A percentile compares a stretch with the other conserved stretches of the same genome.
These are phyloP conservation scores for Auricularia sp. DNA, from an alignment of 768 basidiomycete genomes.

Conservation along the genomic window DNA sequence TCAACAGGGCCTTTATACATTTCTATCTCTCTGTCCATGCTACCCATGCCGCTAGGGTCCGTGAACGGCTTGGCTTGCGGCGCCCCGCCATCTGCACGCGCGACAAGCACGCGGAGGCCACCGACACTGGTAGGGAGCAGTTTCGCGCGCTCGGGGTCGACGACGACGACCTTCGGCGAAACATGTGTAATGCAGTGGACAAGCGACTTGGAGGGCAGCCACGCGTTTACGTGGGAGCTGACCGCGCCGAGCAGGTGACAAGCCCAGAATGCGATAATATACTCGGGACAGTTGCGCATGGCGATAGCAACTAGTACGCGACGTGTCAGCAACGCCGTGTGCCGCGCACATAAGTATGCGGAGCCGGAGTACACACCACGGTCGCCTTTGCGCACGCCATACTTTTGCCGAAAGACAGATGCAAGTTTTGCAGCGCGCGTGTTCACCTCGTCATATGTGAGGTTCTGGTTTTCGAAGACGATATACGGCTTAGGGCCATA, in stretches of 20 bases:
- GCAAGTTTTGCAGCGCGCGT: constrained; percentile 34
- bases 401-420: constrained; percentile 31
- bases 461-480: constrained; percentile 43
- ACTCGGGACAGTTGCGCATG: constrained; percentile 54
- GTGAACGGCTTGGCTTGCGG: background rate
- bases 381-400: constrained; percentile 39
- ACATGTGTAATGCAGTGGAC: constrained; percentile 46
- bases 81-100: background rate
- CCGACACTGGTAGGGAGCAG: constrained; percentile 8
- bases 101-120: background rate
- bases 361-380: constrained; percentile 20
- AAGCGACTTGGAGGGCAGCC: constrained; percentile 44
- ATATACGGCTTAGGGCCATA: constrained; percentile 39
- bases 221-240: constrained; percentile 24
- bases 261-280: constrained; percentile 51
- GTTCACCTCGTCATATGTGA: constrained; percentile 40
- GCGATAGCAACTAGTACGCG: constrained; percentile 44
- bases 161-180: constrained; percentile 40
- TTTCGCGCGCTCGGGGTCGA: constrained; percentile 50
- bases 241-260: constrained; percentile 57
- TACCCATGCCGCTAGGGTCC: constrained; percentile 25
- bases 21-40: constrained; percentile 28
- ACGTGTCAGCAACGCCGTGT: background rate
- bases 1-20: constrained; percentile 19
- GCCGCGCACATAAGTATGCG: background rate